These are phyloP conservation scores for Colletotrichum limetticola DNA, from an alignment of 2,329 filamentous ascomycete genomes.

Conservation along the genomic window DNA sequence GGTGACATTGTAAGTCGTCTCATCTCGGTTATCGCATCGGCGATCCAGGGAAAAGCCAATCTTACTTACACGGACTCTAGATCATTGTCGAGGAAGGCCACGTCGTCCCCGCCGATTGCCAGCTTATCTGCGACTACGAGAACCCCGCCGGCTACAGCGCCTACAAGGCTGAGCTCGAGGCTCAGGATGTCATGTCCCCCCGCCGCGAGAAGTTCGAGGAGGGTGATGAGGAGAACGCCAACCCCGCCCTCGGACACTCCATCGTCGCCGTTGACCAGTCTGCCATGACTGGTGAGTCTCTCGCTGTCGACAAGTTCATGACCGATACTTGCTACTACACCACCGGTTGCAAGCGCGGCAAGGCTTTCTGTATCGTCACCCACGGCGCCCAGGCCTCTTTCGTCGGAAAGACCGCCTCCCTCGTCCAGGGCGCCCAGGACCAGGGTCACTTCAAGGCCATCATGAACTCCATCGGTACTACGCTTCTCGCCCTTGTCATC, in stretches of 20 bases:
- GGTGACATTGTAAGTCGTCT: slow-evolving; percentile 74
- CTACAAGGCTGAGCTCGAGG: slow-evolving; percentile 67
- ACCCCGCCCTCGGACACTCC: slow-evolving; percentile 69
- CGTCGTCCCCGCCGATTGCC: slow-evolving; percentile 75
- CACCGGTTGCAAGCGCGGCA: slow-evolving; percentile 84
- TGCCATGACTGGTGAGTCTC: slow-evolving; percentile 83
- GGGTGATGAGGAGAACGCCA: slow-evolving; percentile 62
- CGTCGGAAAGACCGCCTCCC: slow-evolving; percentile 79
- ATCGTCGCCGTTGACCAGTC: slow-evolving; percentile 81
- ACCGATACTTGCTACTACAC: slow-evolving; percentile 82
- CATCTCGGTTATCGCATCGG: background rate
- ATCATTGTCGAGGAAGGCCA: slow-evolving; percentile 78
- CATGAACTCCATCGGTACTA: slow-evolving; percentile 84
- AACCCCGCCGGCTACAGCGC: slow-evolving; percentile 64
- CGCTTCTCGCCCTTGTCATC: slow-evolving; percentile 79
- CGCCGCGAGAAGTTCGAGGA: slow-evolving; percentile 61
- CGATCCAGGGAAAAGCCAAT: slow-evolving; percentile 2
- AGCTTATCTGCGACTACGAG: slow-evolving; percentile 79
- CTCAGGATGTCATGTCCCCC: slow-evolving; percentile 57
- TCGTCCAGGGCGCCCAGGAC: slow-evolving; percentile 80
- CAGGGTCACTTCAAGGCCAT: slow-evolving; percentile 85
- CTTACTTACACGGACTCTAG: slow-evolving; percentile 46
- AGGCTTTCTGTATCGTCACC: slow-evolving; percentile 76
- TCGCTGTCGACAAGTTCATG: slow-evolving; percentile 84
- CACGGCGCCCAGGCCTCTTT: slow-evolving; percentile 78